Evolutionary conservation across 176 grass and related monocot species (phyloP), one percentile per base, ranked within the genome.

Genomic region (Oryza nivara): DNA sequence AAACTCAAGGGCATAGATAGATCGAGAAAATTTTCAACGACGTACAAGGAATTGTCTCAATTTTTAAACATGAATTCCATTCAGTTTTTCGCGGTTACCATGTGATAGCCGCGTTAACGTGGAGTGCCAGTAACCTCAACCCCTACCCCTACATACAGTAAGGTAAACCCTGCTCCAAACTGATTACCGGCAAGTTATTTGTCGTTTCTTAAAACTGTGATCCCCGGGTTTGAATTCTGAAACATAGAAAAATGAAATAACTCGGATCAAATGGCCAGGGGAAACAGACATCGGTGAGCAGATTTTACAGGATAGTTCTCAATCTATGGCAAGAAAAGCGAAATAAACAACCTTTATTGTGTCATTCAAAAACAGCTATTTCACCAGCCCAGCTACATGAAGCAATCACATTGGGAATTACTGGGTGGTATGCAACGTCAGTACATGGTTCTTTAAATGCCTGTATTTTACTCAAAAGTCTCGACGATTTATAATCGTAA

Each of bases 321-420:
- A 78, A 56, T 4, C 11, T 26, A 32, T 2, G 4, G 7, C 54
- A 25, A 11, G 66, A 40, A 54, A 16, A 14, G 0, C 0, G 19
- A 56, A 8, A 70, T 52, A n/a, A 70, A 4, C 12, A 65, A 76
- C 9, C 3, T 28, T 11, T 25, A 32, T 0, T 72, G 48, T 0
- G 48, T 89, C 82, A 98, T 82, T 93, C 89, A 67, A 95, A 91
- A 60, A 98, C 82, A 63, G 87, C 83, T 74, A 98, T 44, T 83
- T 93, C 89, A 74, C 95, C 92, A 14, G 76, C 77, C 95, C 92
- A 98, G n/a, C 95, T 88, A 85, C 95, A 93, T 82, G 92, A 52
- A 90, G 92, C 91, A 38, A 38, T 38, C 36, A 38, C 36, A 38
- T 38, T 38, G 36, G 36, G 84, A 11, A 90, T 87, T 76, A 87